phyloP scores from a whole-genome alignment of 192 early-diverging fungal species.

The Backusella morwellensis region DNA sequence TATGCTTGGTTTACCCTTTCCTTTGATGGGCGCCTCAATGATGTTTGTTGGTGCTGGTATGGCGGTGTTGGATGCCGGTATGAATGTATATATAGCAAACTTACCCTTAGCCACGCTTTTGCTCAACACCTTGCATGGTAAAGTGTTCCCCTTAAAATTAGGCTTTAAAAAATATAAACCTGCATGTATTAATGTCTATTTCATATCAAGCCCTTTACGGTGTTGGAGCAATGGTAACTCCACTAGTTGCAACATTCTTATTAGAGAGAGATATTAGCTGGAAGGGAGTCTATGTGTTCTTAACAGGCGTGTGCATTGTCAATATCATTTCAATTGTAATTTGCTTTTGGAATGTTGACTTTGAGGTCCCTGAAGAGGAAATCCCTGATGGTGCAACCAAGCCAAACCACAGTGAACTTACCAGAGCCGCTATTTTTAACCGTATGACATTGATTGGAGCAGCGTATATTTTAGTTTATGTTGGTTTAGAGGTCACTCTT shows the following conservation, averaged over 20 bases:
- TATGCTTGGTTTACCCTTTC: constrained; percentile 24
- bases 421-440: constrained; percentile 14
- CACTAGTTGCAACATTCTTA: constrained; percentile 26
- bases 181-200: neutral
- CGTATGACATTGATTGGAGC: constrained; percentile 27
- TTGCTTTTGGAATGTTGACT: constrained; percentile 16
- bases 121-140: constrained; percentile 41
- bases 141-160: neutral
- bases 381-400: neutral
- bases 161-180: neutral
- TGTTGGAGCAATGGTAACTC: constrained; percentile 31
- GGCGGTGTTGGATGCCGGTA: constrained; percentile 31
- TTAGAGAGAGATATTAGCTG: constrained; percentile 22
- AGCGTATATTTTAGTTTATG: constrained; percentile 33
- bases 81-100: constrained; percentile 30
- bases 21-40: constrained; percentile 23
- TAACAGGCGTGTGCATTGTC: constrained; percentile 9
- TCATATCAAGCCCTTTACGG: constrained; percentile 29
- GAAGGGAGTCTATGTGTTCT: constrained; percentile 32
- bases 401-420: neutral
- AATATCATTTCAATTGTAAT: constrained; percentile 21
- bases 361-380: constrained; percentile 4
- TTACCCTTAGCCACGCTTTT: constrained; percentile 30
- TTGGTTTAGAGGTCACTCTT: constrained; percentile 37
- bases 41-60: constrained; percentile 23